Percentiles rank a stretch among this genome's conserved stretches.
These are phyloP conservation scores for Phytophthora aleatoria DNA, from an alignment of 352 stramenopile species.

Conservation along the genomic window DNA sequence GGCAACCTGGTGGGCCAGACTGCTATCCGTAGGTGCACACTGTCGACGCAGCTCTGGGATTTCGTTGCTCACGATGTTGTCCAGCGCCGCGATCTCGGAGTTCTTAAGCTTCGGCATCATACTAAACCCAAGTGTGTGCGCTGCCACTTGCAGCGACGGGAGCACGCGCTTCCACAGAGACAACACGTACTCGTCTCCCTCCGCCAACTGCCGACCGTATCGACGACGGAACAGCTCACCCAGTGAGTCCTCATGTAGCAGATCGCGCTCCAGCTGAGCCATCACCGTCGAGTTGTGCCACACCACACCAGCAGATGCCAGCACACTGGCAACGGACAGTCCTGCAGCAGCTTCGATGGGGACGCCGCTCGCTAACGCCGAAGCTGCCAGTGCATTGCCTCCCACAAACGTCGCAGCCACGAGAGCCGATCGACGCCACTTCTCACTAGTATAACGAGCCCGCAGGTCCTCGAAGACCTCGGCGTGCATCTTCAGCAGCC, in stretches of 20 bases:
- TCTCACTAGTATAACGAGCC: slow-evolving; percentile 75
- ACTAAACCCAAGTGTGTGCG: slow-evolving; percentile 86
- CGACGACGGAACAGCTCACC: slow-evolving; percentile 92
- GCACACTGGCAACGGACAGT: slow-evolving; percentile 75
- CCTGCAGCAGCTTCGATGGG: slow-evolving; percentile 85
- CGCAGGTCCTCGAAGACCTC: slow-evolving; percentile 86
- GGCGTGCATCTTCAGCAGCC: slow-evolving; percentile 96
- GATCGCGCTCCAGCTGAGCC: slow-evolving; percentile 83
- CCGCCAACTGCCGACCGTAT: slow-evolving; percentile 95
- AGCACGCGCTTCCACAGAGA: slow-evolving; percentile 93
- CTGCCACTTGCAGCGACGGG: slow-evolving; percentile 79
- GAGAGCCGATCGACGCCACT: slow-evolving; percentile 78
- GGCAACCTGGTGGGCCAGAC: slow-evolving; percentile 84
- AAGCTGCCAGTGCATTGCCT: slow-evolving; percentile 74
- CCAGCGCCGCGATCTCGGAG: slow-evolving; percentile 82
- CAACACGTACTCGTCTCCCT: slow-evolving; percentile 97
- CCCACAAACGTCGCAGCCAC: slow-evolving; percentile 66
- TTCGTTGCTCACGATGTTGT: slow-evolving; percentile 90
- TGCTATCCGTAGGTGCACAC: slow-evolving; percentile 78
- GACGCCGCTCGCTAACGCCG: slow-evolving; percentile 78
- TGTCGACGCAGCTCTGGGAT: slow-evolving; percentile 90
- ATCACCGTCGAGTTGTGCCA: slow-evolving; percentile 92
- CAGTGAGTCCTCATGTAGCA: slow-evolving; percentile 89
- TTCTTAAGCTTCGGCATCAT: slow-evolving; percentile 87
- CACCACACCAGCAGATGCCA: slow-evolving; percentile 85